A percentile compares a stretch with the other conserved stretches of the same genome.
Evolutionary conservation across 805 yeast genomes (phyloP).

Genomic region (Yarrowia sp.): DNA sequence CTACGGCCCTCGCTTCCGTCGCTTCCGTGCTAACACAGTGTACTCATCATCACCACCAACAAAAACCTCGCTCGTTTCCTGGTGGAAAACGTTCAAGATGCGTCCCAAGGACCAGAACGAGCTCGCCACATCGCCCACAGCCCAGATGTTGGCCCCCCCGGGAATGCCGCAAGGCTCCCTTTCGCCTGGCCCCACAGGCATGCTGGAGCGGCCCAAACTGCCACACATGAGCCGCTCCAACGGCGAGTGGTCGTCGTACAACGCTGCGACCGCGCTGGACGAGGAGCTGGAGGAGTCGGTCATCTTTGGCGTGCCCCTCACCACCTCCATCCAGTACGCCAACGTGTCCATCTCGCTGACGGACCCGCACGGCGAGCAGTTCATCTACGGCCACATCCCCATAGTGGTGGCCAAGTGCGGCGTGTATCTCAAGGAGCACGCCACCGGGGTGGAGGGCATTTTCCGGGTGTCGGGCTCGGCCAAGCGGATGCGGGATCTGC

Average conservation of each 20-base stretch:
- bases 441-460: conserved; percentile 78
- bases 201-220: conserved; percentile 37
- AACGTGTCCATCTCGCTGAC: conserved; percentile 70
- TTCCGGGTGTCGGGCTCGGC: conserved; percentile 91
- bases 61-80: conserved; percentile 40
- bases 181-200: conserved; percentile 4
- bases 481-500: conserved; percentile 82
- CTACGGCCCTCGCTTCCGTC: not conserved
- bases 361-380: conserved; percentile 54
- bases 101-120: conserved; percentile 13
- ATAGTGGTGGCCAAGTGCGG: conserved; percentile 96
- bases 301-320: conserved; percentile 80
- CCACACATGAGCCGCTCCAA: conserved; percentile 43
- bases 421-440: conserved; percentile 69
- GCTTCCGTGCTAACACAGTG: not conserved
- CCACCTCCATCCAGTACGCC: conserved; percentile 68
- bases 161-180: conserved; percentile 20
- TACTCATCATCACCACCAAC: conserved; percentile 37
- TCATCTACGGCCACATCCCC: conserved; percentile 86
- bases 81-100: conserved; percentile 46
- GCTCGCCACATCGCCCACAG: conserved; percentile 8
- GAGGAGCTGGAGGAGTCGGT: conserved; percentile 35
- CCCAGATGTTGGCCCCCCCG: conserved; percentile 9
- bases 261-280: conserved; percentile 11
- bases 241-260: conserved; percentile 31